Percentiles rank a stretch among this genome's conserved stretches.
These are phyloP conservation scores for Solanum appendiculatum DNA, from an alignment of 257 asterid genomes.

Conservation along the genomic window DNA sequence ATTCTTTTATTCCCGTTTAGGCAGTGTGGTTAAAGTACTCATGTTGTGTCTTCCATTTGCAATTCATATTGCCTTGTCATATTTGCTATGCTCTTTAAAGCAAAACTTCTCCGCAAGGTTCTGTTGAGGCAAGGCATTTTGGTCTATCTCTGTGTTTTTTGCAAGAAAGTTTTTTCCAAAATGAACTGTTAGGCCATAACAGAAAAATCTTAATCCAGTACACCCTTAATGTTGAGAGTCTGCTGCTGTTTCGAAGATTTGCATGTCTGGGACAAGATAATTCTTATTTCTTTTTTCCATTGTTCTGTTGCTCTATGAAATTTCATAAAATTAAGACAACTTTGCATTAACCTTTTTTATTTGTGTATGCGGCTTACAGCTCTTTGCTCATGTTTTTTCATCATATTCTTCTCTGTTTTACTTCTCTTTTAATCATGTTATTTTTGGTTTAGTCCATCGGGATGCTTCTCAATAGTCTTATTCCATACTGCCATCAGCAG, in stretches of 20 bases:
- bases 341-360: background rate
- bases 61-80: background rate
- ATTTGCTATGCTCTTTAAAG: background rate
- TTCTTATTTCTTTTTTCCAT: background rate
- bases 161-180: background rate
- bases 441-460: background rate
- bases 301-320: background rate
- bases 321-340: background rate
- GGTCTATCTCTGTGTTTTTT: background rate
- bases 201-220: background rate
- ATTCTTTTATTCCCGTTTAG: background rate
- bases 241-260: background rate
- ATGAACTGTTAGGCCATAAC: background rate
- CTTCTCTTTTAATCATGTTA: background rate
- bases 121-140: background rate
- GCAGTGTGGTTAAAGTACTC: background rate
- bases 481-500: background rate
- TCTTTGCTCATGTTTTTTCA: background rate
- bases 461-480: background rate
- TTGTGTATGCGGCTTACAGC: background rate
- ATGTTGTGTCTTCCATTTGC: background rate
- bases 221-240: background rate
- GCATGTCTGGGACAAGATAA: background rate
- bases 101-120: background rate
- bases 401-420: background rate